phyloP scores from a whole-genome alignment of 2,329 filamentous ascomycete species.

The Fusarium penzigii region DNA sequence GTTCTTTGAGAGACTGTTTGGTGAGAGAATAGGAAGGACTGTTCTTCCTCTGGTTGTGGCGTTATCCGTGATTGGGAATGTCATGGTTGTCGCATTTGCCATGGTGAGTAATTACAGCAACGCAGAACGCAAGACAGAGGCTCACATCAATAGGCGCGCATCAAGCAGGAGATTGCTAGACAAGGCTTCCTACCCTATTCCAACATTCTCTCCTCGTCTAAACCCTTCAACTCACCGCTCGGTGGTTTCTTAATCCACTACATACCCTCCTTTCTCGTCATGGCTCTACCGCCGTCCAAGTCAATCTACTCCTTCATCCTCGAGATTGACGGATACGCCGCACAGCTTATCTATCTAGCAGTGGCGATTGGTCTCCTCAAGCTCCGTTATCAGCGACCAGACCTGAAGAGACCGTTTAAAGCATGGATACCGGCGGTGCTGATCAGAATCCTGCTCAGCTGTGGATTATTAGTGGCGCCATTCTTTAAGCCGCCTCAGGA shows the following conservation, averaged over 20 bases:
- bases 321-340: conserved; percentile 70
- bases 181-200: conserved; percentile 71
- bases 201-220: conserved; percentile 60
- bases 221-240: conserved; percentile 66
- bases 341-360: conserved; percentile 60
- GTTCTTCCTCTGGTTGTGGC: conserved; percentile 66
- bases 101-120: conserved; percentile 46
- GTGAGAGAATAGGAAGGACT: conserved; percentile 54
- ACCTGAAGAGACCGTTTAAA: conserved; percentile 63
- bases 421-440: conserved; percentile 63
- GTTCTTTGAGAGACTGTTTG: conserved; percentile 67
- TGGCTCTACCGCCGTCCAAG: conserved; percentile 62
- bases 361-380: conserved; percentile 59
- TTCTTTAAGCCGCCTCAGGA: conserved; percentile 60
- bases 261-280: conserved; percentile 67
- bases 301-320: conserved; percentile 74
- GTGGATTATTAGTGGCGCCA: conserved; percentile 59
- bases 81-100: conserved; percentile 71
- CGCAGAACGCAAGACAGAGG: conserved; percentile 3
- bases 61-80: conserved; percentile 68
- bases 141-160: conserved; percentile 51
- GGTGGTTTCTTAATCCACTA: conserved; percentile 70
- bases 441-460: conserved; percentile 53
- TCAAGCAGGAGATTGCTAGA: conserved; percentile 72
- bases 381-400: conserved; percentile 59